Conservation (phyloP, 2,329 filamentous ascomycete genomes). For the Diaporthe humulicola region DNA sequence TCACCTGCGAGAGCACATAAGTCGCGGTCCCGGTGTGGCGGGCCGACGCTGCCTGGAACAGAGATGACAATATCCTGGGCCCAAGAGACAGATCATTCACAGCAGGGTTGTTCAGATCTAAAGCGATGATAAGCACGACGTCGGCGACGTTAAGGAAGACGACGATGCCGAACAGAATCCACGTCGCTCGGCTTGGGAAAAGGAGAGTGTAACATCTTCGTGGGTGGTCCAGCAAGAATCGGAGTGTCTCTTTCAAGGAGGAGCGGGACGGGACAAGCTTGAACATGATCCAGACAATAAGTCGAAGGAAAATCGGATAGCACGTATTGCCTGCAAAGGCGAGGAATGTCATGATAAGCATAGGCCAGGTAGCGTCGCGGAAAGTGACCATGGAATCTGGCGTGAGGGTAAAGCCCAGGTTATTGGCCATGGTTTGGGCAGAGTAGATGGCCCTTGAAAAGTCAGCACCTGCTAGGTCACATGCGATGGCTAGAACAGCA, state of each 20-base stretch:
- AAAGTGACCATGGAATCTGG: conserved; percentile 67
- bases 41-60: conserved; percentile 68
- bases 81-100: conserved; percentile 60
- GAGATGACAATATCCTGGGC: conserved; percentile 65
- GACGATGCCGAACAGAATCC: conserved; percentile 66
- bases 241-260: conserved; percentile 58
- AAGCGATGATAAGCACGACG: conserved; percentile 65
- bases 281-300: conserved; percentile 69
- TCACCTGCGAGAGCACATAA: conserved; percentile 63
- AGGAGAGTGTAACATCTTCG: conserved; percentile 73
- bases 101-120: conserved; percentile 65
- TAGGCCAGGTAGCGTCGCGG: conserved; percentile 55
- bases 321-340: conserved; percentile 67
- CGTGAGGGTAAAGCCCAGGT: conserved; percentile 67
- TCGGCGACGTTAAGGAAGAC: conserved; percentile 67
- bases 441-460: conserved; percentile 56
- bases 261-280: conserved; percentile 57
- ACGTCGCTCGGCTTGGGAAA: conserved; percentile 71
- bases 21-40: conserved; percentile 63
- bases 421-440: conserved; percentile 60
- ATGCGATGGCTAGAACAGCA: background rate
- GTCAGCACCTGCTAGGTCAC: background rate
- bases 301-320: conserved; percentile 70
- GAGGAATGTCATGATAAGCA: conserved; percentile 62
- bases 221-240: conserved; percentile 73